A percentile compares a stretch with the other conserved stretches of the same genome.
These are phyloP conservation scores for Colletotrichum nymphaeae DNA, from an alignment of 2,329 filamentous ascomycete genomes.

Conservation along the genomic window DNA sequence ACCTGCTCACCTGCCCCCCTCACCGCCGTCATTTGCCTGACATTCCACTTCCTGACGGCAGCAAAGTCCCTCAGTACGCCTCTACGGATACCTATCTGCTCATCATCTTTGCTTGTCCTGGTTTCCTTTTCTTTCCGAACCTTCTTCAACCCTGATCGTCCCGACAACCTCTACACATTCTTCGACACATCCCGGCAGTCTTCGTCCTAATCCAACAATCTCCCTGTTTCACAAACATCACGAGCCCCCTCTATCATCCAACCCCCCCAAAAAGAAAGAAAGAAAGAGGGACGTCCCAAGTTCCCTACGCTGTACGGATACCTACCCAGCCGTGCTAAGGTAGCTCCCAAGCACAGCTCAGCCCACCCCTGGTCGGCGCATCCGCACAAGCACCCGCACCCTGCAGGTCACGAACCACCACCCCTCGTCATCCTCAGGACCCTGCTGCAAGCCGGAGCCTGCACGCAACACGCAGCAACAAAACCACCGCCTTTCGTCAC, in stretches of 20 bases:
- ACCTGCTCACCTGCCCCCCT: slow-evolving; percentile 16
- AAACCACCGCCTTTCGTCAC: slow-evolving; percentile 29
- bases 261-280: neutral
- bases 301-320: neutral
- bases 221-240: slow-evolving; percentile 34
- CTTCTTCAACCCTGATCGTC: neutral
- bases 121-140: neutral
- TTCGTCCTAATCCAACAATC: neutral
- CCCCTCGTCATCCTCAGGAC: slow-evolving; percentile 2
- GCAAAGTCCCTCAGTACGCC: neutral
- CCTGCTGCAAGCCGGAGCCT: neutral
- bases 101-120: neutral
- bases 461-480: neutral
- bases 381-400: slow-evolving; percentile 22
- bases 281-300: neutral
- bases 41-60: neutral
- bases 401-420: slow-evolving; percentile 35
- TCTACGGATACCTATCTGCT: too few species aligned
- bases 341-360: neutral
- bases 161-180: neutral
- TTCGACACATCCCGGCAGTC: neutral
- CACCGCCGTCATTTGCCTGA: slow-evolving; percentile 1
- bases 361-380: slow-evolving; percentile 18
- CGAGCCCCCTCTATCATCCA: slow-evolving; percentile 13
- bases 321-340: too few species aligned